Conservation (phyloP, 352 stramenopile genomes). For the Pythium aristosporum region DNA sequence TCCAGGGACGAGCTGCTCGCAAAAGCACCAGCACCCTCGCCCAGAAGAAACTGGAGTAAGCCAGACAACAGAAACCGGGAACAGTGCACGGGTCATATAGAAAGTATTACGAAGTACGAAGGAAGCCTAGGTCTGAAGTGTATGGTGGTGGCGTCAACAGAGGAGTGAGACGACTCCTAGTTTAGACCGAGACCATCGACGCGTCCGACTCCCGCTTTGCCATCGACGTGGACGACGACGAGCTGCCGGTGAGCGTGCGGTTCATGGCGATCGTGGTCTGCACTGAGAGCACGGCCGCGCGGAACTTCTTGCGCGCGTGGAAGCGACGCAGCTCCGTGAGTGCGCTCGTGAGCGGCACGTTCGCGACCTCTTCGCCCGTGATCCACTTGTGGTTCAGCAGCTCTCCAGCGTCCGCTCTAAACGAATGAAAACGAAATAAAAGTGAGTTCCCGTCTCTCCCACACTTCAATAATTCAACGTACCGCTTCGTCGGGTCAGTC, state of each 20-base stretch:
- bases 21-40: neutral
- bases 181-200: constrained; percentile 21
- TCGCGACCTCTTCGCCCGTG: constrained; percentile 54
- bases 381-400: constrained; percentile 91
- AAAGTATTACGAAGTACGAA: neutral
- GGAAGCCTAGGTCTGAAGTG: neutral
- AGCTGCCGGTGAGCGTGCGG: constrained; percentile 41
- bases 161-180: no score
- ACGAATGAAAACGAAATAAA: no score
- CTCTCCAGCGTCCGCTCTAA: constrained; percentile 83
- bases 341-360: constrained; percentile 81
- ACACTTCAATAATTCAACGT: no score
- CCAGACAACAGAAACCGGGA: neutral
- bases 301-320: constrained; percentile 95
- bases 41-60: constrained; percentile 1
- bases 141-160: neutral
- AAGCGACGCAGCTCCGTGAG: constrained; percentile 90
- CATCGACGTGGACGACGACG: constrained; percentile 15
- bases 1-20: constrained; percentile 24
- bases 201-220: constrained; percentile 12
- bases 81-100: neutral
- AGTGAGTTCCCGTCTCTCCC: no score
- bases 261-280: constrained; percentile 79
- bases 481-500: constrained; percentile 68
- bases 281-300: constrained; percentile 89